phyloP scores from a whole-genome alignment of 495 filamentous ascomycete species.

The Chaetomium fimeti region DNA sequence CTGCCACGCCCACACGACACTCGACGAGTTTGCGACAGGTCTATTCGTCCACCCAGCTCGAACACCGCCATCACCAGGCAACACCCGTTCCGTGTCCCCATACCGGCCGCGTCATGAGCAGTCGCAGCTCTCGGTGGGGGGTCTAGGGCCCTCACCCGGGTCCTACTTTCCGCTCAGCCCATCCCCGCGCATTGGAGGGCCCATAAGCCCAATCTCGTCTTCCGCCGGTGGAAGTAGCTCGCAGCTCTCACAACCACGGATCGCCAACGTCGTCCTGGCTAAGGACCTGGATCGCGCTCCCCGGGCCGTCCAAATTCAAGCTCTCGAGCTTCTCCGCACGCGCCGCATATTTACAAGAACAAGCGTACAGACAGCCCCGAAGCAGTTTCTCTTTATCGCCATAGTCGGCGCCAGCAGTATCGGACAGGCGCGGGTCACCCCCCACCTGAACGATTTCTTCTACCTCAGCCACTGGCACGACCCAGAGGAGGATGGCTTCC shows the following conservation, averaged over 20 bases:
- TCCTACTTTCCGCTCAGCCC: conserved; percentile 28
- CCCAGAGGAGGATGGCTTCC: conserved; percentile 67
- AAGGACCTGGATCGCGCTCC: conserved; percentile 71
- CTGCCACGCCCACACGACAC: conserved; percentile 67
- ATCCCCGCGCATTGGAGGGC: conserved; percentile 10
- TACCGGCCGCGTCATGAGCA: conserved; percentile 35
- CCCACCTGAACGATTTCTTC: conserved; percentile 74
- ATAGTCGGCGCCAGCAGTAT: conserved; percentile 54
- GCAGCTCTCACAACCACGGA: conserved; percentile 37
- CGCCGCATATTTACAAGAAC: conserved; percentile 72
- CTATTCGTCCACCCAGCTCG: conserved; percentile 53
- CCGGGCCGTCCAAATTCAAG: conserved; percentile 77
- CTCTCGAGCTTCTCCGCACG: conserved; percentile 77
- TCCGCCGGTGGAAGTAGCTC: conserved; percentile 14
- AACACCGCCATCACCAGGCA: conserved; percentile 26
- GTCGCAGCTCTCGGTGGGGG: conserved; percentile 15
- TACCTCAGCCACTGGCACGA: conserved; percentile 87
- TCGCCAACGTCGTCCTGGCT: conserved; percentile 79
- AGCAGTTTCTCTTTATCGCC: conserved; percentile 77
- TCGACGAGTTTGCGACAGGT: conserved; percentile 74
- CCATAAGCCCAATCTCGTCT: conserved; percentile 15
- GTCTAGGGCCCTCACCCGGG: conserved; percentile 17
- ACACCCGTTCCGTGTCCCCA: conserved; percentile 38
- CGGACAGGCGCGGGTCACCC: conserved; percentile 46
- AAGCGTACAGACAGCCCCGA: conserved; percentile 68